Percentiles rank a stretch among this genome's conserved stretches.
Evolutionary conservation across 345 rosid species (phyloP).

Genomic region (Gossypium turneri): DNA sequence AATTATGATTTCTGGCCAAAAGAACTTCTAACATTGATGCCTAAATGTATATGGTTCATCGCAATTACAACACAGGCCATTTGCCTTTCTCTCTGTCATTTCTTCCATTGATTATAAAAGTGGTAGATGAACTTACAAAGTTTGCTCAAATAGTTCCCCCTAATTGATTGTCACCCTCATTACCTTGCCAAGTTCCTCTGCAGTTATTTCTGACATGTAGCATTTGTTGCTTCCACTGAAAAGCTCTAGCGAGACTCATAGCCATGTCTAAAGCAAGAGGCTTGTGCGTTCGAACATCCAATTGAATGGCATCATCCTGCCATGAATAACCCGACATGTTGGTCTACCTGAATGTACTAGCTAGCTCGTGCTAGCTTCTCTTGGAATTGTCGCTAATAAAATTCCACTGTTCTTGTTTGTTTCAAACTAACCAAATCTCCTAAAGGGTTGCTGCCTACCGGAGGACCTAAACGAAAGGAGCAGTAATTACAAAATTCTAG

Average conservation of each 20-base stretch:
- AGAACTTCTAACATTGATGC: background rate
- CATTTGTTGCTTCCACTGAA: background rate
- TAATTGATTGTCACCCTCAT: background rate
- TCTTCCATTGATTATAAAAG: background rate
- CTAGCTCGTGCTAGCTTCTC: background rate
- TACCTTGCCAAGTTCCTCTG: background rate
- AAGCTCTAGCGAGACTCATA: background rate
- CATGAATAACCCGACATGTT: background rate
- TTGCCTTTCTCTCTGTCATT: too few relatives aligned
- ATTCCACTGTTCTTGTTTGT: background rate
- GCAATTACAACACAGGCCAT: background rate
- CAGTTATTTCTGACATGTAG: background rate
- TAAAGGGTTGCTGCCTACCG: background rate
- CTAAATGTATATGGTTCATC: too few relatives aligned
- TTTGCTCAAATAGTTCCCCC: background rate
- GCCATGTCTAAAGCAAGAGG: background rate
- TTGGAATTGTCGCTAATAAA: background rate
- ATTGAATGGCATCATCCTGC: background rate
- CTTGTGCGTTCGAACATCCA: background rate
- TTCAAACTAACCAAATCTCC: background rate
- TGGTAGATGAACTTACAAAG: background rate
- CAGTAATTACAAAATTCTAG: background rate
- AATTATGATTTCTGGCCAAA: background rate
- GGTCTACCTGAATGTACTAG: background rate
- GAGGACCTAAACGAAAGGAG: background rate